Evolutionary conservation across 495 filamentous ascomycete species (phyloP), one percentile per base, ranked within the genome.

Genomic region (Hyaloscypha hepaticicola): DNA sequence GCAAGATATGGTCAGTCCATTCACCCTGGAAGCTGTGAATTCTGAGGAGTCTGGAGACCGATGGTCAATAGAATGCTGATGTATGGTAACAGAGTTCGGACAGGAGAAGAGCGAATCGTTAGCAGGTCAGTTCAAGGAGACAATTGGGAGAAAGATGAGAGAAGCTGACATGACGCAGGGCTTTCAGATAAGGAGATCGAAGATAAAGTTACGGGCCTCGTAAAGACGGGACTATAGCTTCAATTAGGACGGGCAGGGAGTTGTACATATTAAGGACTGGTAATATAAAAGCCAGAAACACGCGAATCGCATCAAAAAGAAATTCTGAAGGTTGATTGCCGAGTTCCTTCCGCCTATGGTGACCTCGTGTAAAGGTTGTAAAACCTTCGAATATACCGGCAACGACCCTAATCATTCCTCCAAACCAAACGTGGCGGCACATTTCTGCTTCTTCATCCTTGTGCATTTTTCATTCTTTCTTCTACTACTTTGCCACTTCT

Each of bases 131-230:
- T 45, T 4, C 14, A 21, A 12, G 28, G n/a, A 14, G 50, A 25
- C 26, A 8, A 1, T 19, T 48, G 9, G 22, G 14, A 41, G 16
- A 50, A 11, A 38, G n/a, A 25, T 60, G n/a, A 56, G 24, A 26
- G 19, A 41, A 22, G 21, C 58, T 70, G 57, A 70, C 22, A 8
- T 16, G 7, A 38, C 4, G 12, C 38, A 71, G 70, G 93, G 56
- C 81, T 99, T 66, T 86, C 89, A 58, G 92, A 96, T 73, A 89
- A 95, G 77, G 86, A 93, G 78, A 96, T 99, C 70, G 96, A 98
- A 80, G 89, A 92, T 55, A 87, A 87, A 69, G 86, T 99, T 64
- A 88, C 91, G 62, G 80, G 82, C 61, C 79, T 99, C 66, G 94
- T 96, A 55, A 93, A 92, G 80, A 65, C 52, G 19, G 67, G 61